Evolutionary conservation across 345 rosid species (phyloP).

Genomic region (Triadica sebifera): DNA sequence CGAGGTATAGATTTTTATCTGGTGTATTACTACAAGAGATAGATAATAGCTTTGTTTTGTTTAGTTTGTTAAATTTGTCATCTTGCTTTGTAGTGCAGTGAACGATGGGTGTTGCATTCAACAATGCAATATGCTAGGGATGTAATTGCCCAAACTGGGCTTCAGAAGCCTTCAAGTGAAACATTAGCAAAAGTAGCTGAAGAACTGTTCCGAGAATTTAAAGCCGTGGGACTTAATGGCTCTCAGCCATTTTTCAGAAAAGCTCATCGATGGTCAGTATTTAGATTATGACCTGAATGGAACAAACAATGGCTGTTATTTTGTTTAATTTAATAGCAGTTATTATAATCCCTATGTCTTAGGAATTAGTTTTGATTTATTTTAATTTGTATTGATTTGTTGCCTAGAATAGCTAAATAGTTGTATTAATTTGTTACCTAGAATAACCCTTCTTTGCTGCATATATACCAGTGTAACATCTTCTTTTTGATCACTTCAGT

Average conservation of each 20-base stretch:
- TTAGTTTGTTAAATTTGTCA: too few species aligned
- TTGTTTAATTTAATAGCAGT: neutral
- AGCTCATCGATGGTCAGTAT: conserved; percentile 80
- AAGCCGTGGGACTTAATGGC: conserved; percentile 46
- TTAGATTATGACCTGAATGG: neutral
- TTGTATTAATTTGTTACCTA: too few species aligned
- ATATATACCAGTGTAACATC: too few species aligned
- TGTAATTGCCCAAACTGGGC: conserved; percentile 33
- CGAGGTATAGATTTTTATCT: conserved; percentile 35
- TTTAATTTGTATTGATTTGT: too few species aligned
- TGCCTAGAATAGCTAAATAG: too few species aligned
- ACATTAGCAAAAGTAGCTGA: conserved; percentile 50
- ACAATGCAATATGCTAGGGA: too few species aligned
- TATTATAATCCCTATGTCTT: neutral
- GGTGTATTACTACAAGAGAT: neutral
- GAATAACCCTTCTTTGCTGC: too few species aligned
- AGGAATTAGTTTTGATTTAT: neutral
- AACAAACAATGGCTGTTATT: neutral
- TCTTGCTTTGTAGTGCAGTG: too few species aligned
- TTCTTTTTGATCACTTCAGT: too few species aligned
- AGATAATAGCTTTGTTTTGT: too few species aligned
- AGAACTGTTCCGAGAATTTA: conserved; percentile 67
- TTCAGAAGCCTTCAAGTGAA: conserved; percentile 20
- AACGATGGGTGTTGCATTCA: too few species aligned
- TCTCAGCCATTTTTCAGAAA: conserved; percentile 70